Conservation (phyloP, 1,139 yeast species). For the Debaryomycetaceae sp. region DNA sequence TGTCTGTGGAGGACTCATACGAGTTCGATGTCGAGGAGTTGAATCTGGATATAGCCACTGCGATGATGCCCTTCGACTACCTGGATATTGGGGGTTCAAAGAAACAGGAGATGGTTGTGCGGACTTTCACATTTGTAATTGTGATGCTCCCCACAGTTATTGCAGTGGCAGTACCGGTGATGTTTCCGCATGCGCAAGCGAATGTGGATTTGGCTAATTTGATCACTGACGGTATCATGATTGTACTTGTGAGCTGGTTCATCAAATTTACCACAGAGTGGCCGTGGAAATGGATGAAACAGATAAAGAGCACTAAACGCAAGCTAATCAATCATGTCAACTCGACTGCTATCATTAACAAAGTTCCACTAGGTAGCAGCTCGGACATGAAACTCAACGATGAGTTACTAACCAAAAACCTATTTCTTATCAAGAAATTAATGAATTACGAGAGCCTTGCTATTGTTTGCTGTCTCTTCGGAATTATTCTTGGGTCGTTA, state of each 20-base stretch:
- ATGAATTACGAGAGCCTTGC: slow-evolving; percentile 22
- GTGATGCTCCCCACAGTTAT: slow-evolving; percentile 8
- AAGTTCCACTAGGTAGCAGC: slow-evolving; percentile 1
- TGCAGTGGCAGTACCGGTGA: slow-evolving; percentile 6
- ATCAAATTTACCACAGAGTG: slow-evolving; percentile 29
- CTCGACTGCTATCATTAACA: slow-evolving; percentile 8
- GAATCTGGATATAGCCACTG: slow-evolving; percentile 7
- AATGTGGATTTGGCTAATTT: slow-evolving; percentile 12
- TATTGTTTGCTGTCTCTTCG: slow-evolving; percentile 19
- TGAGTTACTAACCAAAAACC: slow-evolving; percentile 6
- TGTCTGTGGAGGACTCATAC: not conserved
- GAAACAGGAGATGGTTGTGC: slow-evolving; percentile 2
- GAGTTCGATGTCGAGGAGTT: slow-evolving; percentile 7
- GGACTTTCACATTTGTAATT: slow-evolving; percentile 7
- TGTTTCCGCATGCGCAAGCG: not conserved
- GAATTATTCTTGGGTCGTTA: slow-evolving; percentile 20
- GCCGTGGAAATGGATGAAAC: slow-evolving; percentile 36
- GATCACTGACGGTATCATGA: slow-evolving; percentile 26
- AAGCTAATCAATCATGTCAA: slow-evolving; percentile 16
- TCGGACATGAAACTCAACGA: slow-evolving; percentile 6
- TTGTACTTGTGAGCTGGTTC: slow-evolving; percentile 25
- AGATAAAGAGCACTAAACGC: slow-evolving; percentile 18
- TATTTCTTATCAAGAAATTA: slow-evolving; percentile 12
- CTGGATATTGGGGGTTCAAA: slow-evolving; percentile 1
- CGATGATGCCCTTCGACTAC: slow-evolving; percentile 5